A percentile compares a stretch with the other conserved stretches of the same genome.
These are phyloP conservation scores for Ajuga chamaepitys DNA, from an alignment of 257 asterid species.

Conservation along the genomic window DNA sequence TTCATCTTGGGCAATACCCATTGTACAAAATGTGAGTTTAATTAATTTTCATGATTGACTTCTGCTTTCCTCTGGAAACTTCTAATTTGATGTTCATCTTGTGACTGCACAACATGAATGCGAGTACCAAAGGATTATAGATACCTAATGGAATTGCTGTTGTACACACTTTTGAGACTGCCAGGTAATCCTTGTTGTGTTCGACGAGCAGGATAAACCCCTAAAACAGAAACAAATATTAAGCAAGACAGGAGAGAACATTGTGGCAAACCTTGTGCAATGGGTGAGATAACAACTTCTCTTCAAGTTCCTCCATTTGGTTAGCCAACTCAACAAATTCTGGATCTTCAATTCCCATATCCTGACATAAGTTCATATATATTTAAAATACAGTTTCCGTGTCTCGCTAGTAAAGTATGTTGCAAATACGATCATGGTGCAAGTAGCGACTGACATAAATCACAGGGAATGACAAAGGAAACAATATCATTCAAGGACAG, in stretches of 20 bases:
- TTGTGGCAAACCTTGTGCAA: slow-evolving; percentile 58
- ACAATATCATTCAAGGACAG: no score
- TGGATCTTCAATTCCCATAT: slow-evolving; percentile 81
- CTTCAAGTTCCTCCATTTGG: slow-evolving; percentile 81
- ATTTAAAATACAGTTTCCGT: neutral
- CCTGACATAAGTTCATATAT: slow-evolving; percentile 37
- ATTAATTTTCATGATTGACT: slow-evolving; percentile 88
- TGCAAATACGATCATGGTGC: neutral
- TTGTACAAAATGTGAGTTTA: slow-evolving; percentile 12
- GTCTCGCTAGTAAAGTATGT: neutral
- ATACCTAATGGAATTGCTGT: neutral
- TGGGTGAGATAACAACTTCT: slow-evolving; percentile 69
- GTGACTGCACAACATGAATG: slow-evolving; percentile 46
- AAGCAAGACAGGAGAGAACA: slow-evolving; percentile 10
- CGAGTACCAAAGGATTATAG: slow-evolving; percentile 1
- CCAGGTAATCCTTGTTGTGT: neutral
- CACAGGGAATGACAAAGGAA: neutral
- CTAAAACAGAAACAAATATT: slow-evolving; percentile 6
- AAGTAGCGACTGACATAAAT: neutral
- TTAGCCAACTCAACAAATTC: slow-evolving; percentile 67
- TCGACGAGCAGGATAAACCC: neutral
- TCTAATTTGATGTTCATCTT: slow-evolving; percentile 72
- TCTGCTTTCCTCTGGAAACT: slow-evolving; percentile 92
- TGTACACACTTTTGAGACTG: neutral
- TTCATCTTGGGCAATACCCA: slow-evolving; percentile 49